Percentiles rank a stretch among this genome's conserved stretches.
phyloP scores from a whole-genome alignment of 805 yeast species.

The Diddensiella transvaalensis region DNA sequence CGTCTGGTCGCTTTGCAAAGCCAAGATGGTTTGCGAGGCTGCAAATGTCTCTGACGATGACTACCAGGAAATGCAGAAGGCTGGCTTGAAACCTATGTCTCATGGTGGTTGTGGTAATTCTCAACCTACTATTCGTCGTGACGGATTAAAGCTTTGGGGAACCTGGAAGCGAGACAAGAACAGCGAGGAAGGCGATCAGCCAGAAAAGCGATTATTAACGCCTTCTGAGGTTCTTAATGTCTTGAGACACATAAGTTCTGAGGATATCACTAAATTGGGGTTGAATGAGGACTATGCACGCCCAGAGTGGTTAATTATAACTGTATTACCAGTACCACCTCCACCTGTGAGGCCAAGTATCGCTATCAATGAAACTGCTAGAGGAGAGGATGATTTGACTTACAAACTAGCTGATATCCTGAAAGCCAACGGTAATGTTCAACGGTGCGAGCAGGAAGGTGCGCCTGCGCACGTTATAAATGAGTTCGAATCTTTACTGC shows the following conservation, averaged over 20 bases:
- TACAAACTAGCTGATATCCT: conserved; percentile 94
- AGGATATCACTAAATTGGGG: conserved; percentile 80
- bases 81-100: conserved; percentile 40
- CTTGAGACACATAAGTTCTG: conserved; percentile 82
- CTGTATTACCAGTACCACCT: conserved; percentile 99
- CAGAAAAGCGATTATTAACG: conserved; percentile 83
- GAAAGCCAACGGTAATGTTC: conserved; percentile 96
- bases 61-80: conserved; percentile 41
- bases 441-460: conserved; percentile 95
- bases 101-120: conserved; percentile 99
- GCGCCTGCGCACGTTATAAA: conserved; percentile 98
- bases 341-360: conserved; percentile 99
- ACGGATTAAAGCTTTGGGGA: conserved; percentile 94
- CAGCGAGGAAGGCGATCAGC: conserved; percentile 82
- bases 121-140: conserved; percentile 94
- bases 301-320: conserved; percentile 97
- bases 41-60: conserved; percentile 63
- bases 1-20: conserved; percentile 88
- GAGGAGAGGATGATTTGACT: conserved; percentile 99
- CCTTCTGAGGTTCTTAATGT: conserved; percentile 89
- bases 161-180: conserved; percentile 92
- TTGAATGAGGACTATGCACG: conserved; percentile 94
- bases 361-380: conserved; percentile 95
- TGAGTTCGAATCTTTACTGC: conserved; percentile 92
- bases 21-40: conserved; percentile 94